Evolutionary conservation across 371 early-diverging fungal genomes (phyloP), one percentile per base, ranked within the genome.

Genomic region (Mortierella sp.): DNA sequence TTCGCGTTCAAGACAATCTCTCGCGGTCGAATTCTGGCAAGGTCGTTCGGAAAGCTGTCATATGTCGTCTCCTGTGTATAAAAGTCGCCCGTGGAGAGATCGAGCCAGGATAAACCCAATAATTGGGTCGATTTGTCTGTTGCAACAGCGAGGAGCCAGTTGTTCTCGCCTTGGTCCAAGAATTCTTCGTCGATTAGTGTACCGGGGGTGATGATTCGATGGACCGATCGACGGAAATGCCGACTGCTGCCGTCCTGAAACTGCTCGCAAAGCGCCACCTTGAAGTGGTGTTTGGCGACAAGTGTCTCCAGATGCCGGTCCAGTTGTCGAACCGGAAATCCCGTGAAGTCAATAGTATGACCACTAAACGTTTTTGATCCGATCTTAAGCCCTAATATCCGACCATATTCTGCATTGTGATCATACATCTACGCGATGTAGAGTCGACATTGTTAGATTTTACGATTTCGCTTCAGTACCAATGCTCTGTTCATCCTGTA

Each of bases 81-180:
- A 64, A 95, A 94, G 50, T 95, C 96, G 27, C 98, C 98, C 1
- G 96, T 94, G 0, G 94, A 90, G 42, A 98, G 71, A 84, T 98
- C 98, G 2, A 91, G 79, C 97, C 97, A 98, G 2, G 96, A 90
- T 43, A 98, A 78, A 3, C 95, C 94, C 21, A 93, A 57, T 10
- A n/a, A 39, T 4, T 49, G 62, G 18, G 51, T 58, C 0, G 65
- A 27, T 19, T 64, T 71, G 8, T 82, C 80, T 28, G 55, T 64
- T 30, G 66, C 55, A 31, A 91, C 80, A 18, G 88, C 83, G 9
- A 92, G 68, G 8, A 94, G 74, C 76, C 90, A 94, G 59, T 90
- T 91, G 72, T 91, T 88, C 49, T 88, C 82, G 31, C 78, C 76
- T 16, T 85, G 71, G 67, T 86, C 83, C 34, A 91, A 55, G 71